A percentile compares a stretch with the other conserved stretches of the same genome.
Evolutionary conservation across 768 basidiomycete genomes (phyloP).

Genomic region (Auriscalpium microsporum): DNA sequence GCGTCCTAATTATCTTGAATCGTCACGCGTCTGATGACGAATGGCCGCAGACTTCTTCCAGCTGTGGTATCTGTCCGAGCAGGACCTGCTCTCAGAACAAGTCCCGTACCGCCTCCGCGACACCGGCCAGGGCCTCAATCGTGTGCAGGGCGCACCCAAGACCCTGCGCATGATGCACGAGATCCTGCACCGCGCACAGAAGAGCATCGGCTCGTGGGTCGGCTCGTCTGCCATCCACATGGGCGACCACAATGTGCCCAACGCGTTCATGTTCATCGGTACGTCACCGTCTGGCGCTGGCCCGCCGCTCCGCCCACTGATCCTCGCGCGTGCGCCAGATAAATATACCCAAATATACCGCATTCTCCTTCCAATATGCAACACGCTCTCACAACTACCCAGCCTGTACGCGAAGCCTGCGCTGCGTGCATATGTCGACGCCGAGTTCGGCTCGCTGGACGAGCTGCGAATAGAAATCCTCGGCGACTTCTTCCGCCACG

Average conservation of each 20-base stretch:
- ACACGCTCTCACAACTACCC: conserved; percentile 67
- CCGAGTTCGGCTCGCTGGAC: conserved; percentile 74
- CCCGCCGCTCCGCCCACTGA: neutral
- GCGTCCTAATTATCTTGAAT: conserved; percentile 8
- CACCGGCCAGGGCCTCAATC: conserved; percentile 86
- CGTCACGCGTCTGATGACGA: neutral
- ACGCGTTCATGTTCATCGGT: conserved; percentile 81
- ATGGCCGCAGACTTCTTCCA: conserved; percentile 72
- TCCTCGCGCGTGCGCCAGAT: conserved; percentile 29
- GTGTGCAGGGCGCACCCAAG: conserved; percentile 80
- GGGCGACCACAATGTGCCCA: conserved; percentile 81
- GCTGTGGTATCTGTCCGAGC: conserved; percentile 73
- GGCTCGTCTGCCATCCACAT: conserved; percentile 85
- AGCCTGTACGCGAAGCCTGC: conserved; percentile 59
- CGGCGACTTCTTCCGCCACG: conserved; percentile 80
- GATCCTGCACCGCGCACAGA: conserved; percentile 77
- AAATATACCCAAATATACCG: conserved; percentile 91
- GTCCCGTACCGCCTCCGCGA: conserved; percentile 74
- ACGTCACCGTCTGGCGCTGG: neutral
- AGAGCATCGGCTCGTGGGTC: conserved; percentile 75
- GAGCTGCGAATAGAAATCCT: conserved; percentile 63
- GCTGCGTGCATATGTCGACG: conserved; percentile 65
- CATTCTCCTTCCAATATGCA: conserved; percentile 82
- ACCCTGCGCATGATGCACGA: conserved; percentile 87
- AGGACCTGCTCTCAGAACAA: conserved; percentile 71